phyloP scores from a whole-genome alignment of 1,139 yeast genomes.

The Lodderomyces jiufengensis region DNA sequence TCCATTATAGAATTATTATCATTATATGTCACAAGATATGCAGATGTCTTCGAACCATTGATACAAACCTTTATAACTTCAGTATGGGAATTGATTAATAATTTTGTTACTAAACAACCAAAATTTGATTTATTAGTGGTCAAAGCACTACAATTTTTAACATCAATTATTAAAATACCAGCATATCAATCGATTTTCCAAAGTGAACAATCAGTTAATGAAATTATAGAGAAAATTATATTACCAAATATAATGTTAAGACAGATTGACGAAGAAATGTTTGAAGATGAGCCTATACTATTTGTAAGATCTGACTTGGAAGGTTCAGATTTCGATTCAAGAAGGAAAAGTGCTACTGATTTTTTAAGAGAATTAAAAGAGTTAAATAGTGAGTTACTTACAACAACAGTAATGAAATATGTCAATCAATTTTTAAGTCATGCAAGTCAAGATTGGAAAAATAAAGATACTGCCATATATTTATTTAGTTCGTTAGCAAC shows the following conservation, averaged over 20 bases:
- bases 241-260: constrained; percentile 85
- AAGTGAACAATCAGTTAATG: constrained; percentile 64
- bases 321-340: constrained; percentile 90
- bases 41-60: constrained; percentile 79
- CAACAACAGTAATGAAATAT: constrained; percentile 73
- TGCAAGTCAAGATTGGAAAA: constrained; percentile 65
- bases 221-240: constrained; percentile 77
- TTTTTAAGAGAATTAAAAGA: constrained; percentile 84
- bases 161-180: constrained; percentile 74
- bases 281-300: constrained; percentile 96
- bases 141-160: constrained; percentile 74
- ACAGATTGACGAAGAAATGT: constrained; percentile 83
- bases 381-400: constrained; percentile 69
- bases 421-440: constrained; percentile 62
- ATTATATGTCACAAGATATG: constrained; percentile 84
- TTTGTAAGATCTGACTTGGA: constrained; percentile 89
- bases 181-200: constrained; percentile 58
- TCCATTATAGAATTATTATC: constrained; percentile 82
- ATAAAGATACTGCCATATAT: constrained; percentile 83
- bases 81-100: constrained; percentile 74
- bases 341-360: constrained; percentile 89
- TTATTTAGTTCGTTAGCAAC: constrained; percentile 87
- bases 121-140: constrained; percentile 85
- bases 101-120: constrained; percentile 58
- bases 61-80: constrained; percentile 77